These are phyloP conservation scores for Annulohypoxylon bovei DNA, from an alignment of 495 filamentous ascomycete genomes.

Conservation along the genomic window DNA sequence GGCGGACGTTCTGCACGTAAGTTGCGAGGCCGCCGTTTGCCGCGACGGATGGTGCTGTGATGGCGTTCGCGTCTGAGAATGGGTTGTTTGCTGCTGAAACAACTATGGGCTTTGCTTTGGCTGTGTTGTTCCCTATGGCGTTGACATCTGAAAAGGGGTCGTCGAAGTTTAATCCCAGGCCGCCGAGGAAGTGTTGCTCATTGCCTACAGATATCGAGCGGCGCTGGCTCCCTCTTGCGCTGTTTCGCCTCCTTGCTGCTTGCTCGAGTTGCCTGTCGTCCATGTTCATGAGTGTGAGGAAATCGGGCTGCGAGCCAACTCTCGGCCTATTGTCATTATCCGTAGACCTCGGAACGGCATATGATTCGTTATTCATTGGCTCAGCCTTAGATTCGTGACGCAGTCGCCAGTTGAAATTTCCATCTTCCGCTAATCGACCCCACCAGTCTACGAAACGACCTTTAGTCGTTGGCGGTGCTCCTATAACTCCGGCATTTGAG, in stretches of 20 bases:
- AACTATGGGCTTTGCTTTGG: conserved; percentile 49
- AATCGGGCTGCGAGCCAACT: conserved; percentile 50
- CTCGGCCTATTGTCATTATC: conserved; percentile 38
- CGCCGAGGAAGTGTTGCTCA: conserved; percentile 51
- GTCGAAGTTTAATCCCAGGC: conserved; percentile 52
- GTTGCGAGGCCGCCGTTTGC: conserved; percentile 39
- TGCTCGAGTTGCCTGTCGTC: conserved; percentile 40
- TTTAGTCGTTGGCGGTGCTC: conserved; percentile 38
- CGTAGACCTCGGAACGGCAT: conserved; percentile 37
- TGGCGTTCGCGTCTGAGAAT: conserved; percentile 56
- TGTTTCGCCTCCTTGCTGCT: conserved; percentile 9
- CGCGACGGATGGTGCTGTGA: conserved; percentile 40
- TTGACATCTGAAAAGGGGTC: conserved; percentile 59
- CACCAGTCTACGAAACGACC: conserved; percentile 54
- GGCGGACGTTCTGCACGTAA: conserved; percentile 56
- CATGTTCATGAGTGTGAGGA: conserved; percentile 52
- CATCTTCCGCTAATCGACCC: conserved; percentile 51
- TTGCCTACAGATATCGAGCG: conserved; percentile 44
- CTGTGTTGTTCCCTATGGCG: conserved; percentile 51
- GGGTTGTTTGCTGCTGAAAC: conserved; percentile 52
- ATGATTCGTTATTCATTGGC: conserved; percentile 28
- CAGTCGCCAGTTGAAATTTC: conserved; percentile 49
- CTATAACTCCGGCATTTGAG: conserved; percentile 36
- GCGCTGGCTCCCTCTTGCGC: conserved; percentile 44
- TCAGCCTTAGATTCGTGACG: conserved; percentile 34